These are phyloP conservation scores for Tetraselmis striata DNA, from an alignment of 139 green algal genomes.

Conservation along the genomic window DNA sequence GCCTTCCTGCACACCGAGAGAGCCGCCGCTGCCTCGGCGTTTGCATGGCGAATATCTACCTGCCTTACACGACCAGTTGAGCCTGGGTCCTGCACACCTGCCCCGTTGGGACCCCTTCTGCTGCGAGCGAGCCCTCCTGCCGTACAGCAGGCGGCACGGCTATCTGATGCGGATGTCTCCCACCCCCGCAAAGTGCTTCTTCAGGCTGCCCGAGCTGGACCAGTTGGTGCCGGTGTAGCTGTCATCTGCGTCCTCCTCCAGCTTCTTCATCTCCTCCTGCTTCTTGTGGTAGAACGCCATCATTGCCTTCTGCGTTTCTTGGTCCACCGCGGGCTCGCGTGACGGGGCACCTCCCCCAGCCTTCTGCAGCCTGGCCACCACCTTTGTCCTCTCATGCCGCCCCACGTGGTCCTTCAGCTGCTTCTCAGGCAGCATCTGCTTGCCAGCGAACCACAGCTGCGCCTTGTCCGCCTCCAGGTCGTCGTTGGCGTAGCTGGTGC, in stretches of 20 bases:
- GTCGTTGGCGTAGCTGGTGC: constrained; percentile 53
- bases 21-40: too few species aligned
- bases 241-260: constrained; percentile 66
- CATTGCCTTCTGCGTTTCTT: constrained; percentile 80
- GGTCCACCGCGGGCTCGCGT: constrained; percentile 51
- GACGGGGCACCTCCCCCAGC: constrained; percentile 61
- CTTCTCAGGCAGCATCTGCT: constrained; percentile 69
- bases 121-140: too few species aligned
- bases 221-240: constrained; percentile 57
- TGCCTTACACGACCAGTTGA: too few species aligned
- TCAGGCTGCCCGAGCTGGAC: constrained; percentile 64
- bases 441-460: constrained; percentile 74
- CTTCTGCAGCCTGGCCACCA: constrained; percentile 66
- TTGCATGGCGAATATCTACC: too few species aligned
- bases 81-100: too few species aligned
- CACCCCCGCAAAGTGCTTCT: constrained; percentile 64
- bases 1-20: too few species aligned
- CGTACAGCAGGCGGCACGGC: too few species aligned
- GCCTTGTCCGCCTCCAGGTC: constrained; percentile 46
- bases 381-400: constrained; percentile 69
- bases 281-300: constrained; percentile 82
- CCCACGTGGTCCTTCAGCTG: constrained; percentile 64
- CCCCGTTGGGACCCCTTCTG: too few species aligned
- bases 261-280: constrained; percentile 72
- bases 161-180: constrained; percentile 30